Evolutionary conservation across 2,329 filamentous ascomycete species (phyloP), one percentile per base, ranked within the genome.

Genomic region (Diaporthe sp.): DNA sequence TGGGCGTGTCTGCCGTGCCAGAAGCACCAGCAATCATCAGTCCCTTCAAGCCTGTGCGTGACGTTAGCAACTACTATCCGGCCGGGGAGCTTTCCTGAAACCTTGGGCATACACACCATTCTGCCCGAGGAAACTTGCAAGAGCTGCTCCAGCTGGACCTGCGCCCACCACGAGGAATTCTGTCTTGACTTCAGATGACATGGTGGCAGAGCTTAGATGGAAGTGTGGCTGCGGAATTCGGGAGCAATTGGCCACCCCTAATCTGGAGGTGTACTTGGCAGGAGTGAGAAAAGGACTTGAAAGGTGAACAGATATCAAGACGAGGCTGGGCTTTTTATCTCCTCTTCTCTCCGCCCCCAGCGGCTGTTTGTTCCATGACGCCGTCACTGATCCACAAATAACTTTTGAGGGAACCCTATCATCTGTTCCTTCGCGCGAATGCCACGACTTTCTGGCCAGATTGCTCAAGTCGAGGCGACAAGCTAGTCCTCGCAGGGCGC

Each of bases 81-180:
- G 4, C 31, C 7, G n/a, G 28, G 55, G 10, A 39, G 22, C 4
- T 4, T 39, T n/a, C 12, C 7, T 1, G 8, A 10, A 19, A 22
- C 19, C 3, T 17, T 13, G 12, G 44, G 3, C 17, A 65, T 22
- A 65, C 69, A 6, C 28, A 75, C 74, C 74, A 58, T 76, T 76
- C 39, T 76, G 74, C 19, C 71, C 74, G 4, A 76, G 74, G 39
- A 74, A 76, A 39, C 71, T 65, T n/a, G 71, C 74, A 17, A 76
- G 71, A 25, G 53, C 70, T 22, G 71, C 71, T 3, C 74, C 74
- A 22, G 74, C 74, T 39, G 74, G 74, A 39, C 74, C 74, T 10
- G 72, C 62, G 0, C 71, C 74, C 17, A 76, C 65, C 22, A 76
- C 55, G 8, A 79, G 25, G 49, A 79, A 77, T 55, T 78, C 77